A percentile compares a stretch with the other conserved stretches of the same genome.
Evolutionary conservation across 2,329 filamentous ascomycete genomes (phyloP).

Genomic region (Byssoonygena ceratinophila): DNA sequence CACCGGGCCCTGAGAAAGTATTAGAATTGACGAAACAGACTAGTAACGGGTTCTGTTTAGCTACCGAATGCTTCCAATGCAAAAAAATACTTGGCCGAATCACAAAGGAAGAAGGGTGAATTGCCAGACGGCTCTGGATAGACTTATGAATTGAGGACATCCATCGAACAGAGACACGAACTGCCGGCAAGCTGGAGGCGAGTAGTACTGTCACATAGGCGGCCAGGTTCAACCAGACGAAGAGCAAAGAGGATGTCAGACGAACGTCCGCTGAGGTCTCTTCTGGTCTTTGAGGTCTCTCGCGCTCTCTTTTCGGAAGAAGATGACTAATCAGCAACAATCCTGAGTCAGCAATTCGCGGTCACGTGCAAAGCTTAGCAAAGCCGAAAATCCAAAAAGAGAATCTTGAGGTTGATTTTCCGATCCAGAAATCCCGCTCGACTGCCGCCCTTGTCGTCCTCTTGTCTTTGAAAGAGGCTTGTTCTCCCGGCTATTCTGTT

Average conservation of each 20-base stretch:
- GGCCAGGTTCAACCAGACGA: not conserved
- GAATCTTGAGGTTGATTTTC: not conserved
- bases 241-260: not conserved
- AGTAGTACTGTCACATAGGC: not conserved
- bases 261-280: not conserved
- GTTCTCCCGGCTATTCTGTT: not conserved
- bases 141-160: constrained; percentile 13
- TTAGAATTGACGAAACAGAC: not conserved
- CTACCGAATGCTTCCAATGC: not conserved
- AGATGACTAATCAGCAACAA: too few relatives aligned
- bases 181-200: not conserved
- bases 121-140: constrained; percentile 8
- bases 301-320: too few relatives aligned
- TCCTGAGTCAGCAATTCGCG: not conserved
- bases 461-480: not conserved
- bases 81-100: not conserved
- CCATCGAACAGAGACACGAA: constrained; percentile 10
- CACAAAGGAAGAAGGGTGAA: not conserved
- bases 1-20: not conserved
- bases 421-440: not conserved
- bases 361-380: constrained; percentile 3
- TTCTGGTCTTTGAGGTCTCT: not conserved
- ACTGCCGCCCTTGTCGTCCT: constrained; percentile 9
- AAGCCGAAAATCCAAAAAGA: constrained; percentile 9
- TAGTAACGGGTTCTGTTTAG: too few relatives aligned